Evolutionary conservation across 2,329 filamentous ascomycete genomes (phyloP), one percentile per base, ranked within the genome.

Genomic region (Aspergillus sp.): DNA sequence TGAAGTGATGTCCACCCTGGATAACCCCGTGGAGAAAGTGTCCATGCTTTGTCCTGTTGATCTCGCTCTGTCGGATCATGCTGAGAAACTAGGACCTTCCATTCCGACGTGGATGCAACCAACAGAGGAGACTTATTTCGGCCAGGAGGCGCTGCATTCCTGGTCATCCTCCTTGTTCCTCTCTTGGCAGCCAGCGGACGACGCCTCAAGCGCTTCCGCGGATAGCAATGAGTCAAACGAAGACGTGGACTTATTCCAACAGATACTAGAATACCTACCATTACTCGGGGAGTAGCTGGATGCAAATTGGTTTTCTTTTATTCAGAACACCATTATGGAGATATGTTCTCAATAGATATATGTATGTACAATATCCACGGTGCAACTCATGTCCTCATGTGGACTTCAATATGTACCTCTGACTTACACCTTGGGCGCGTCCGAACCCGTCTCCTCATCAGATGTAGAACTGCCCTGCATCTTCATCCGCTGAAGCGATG

Each of bases 1-100:
- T 24, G 51, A 56, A 26, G 53, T 51, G 33, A 45, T 56, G 22
- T 54, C 49, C 6, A 45, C 51, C 11, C 49, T 50, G 30, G 22
- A 47, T 7, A 36, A 17, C 5, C 49, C 51, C 6, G 51, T 44
- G 3, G 50, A 46, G 13, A 33, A 43, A 19, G 17, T 49, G 13
- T 26, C 11, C 40, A 30, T 35, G 10, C 35, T 41, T 10, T 42
- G 40, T 20, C 40, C 40, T 10, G 19, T 42, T 42, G 40, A 42
- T 20, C 17, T 42, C 6, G 40, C 40, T 6, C 17, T 42, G 5
- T 19, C 40, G 10, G 40, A 42, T 22, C 40, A 42, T 4, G 19
- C 9, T 17, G 35, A 38, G 2, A 17, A 38, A 7, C 13, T n/a
- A 17, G 14, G 35, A 2, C 19, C 40, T 4, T 22, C 40, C 6